Percentiles rank a stretch among this genome's conserved stretches.
phyloP scores from a whole-genome alignment of 2,329 filamentous ascomycete species.

The Cladobotryum protrusum region DNA sequence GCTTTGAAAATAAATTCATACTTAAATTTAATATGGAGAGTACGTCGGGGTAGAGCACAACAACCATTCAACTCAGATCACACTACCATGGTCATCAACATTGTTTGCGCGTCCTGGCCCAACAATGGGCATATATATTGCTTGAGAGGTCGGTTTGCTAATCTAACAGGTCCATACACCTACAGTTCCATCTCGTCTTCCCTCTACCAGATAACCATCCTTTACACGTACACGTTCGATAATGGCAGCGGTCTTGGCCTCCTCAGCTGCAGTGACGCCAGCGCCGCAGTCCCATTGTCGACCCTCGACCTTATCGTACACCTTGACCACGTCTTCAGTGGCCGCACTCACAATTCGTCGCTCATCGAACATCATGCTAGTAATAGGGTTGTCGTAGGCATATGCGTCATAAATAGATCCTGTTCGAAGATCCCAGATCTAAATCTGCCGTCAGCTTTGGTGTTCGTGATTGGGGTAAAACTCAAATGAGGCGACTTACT shows the following conservation, averaged over 20 bases:
- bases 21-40: no score
- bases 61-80: no score
- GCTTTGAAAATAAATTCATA: no score
- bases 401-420: slow-evolving; percentile 94
- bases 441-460: slow-evolving; percentile 19
- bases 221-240: slow-evolving; percentile 86
- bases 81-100: no score
- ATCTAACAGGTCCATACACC: slow-evolving; percentile 77
- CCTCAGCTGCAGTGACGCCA: slow-evolving; percentile 63
- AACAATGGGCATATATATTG: no score
- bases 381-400: slow-evolving; percentile 86
- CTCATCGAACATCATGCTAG: slow-evolving; percentile 94
- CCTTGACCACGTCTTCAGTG: slow-evolving; percentile 89
- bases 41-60: no score
- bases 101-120: no score
- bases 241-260: slow-evolving; percentile 56
- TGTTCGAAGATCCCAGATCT: slow-evolving; percentile 98
- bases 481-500: slow-evolving; percentile 50
- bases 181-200: slow-evolving; percentile 77
- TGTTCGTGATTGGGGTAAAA: neutral
- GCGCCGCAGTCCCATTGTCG: slow-evolving; percentile 95
- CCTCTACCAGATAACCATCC: slow-evolving; percentile 91
- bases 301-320: slow-evolving; percentile 96
- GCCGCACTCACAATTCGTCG: slow-evolving; percentile 85
- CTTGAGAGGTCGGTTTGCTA: slow-evolving; percentile 1